Evolutionary conservation across 306 rosid species (phyloP).

Genomic region (Castanospermum australe): DNA sequence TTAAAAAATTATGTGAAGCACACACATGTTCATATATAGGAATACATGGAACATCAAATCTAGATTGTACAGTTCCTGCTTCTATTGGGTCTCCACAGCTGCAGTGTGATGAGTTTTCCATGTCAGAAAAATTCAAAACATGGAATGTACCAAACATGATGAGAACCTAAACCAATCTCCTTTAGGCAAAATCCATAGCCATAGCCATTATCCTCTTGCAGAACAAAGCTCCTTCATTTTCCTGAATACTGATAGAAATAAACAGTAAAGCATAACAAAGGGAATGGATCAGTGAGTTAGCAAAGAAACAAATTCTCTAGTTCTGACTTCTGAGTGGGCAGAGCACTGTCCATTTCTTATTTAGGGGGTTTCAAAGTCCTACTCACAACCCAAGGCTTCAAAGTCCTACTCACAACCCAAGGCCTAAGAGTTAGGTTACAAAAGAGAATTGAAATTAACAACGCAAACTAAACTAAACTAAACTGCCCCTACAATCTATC

Average conservation of each 20-base stretch:
- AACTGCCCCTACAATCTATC: not conserved
- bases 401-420: not conserved
- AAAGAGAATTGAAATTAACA: not conserved
- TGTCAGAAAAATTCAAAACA: not conserved
- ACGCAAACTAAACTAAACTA: not conserved
- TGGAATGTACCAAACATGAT: not conserved
- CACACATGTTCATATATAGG: too few species aligned
- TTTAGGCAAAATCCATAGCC: not conserved
- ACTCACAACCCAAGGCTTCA: not conserved
- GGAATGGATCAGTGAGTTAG: not conserved
- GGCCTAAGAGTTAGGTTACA: slow-evolving; percentile 15
- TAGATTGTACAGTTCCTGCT: not conserved
- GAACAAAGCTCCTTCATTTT: not conserved
- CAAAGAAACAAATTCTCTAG: not conserved
- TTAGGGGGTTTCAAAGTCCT: not conserved
- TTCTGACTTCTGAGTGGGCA: not conserved
- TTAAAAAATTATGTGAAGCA: not conserved
- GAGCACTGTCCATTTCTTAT: not conserved
- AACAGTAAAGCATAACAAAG: not conserved
- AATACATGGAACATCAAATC: not conserved
- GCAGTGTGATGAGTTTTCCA: not conserved
- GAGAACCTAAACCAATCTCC: not conserved
- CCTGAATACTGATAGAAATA: not conserved
- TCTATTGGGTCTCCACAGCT: not conserved
- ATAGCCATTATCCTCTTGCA: not conserved